Base-by-base conservation (phyloP, 805 yeast genomes). In the Candida sithepensis region DNA sequence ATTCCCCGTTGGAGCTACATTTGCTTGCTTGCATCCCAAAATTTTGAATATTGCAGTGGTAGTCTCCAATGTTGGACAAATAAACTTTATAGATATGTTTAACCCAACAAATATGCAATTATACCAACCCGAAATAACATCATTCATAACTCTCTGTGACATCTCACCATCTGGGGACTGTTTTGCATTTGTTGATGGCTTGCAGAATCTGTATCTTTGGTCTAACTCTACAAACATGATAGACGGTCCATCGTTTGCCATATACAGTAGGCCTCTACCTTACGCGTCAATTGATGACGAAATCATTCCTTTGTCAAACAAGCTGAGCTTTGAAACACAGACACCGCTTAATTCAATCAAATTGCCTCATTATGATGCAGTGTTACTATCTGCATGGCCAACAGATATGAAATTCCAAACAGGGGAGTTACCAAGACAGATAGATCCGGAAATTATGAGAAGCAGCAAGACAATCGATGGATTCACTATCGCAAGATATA, bases 1-100 rank as follows among this genome's bases (percentile, higher is more conserved):
- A 3, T 89, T 90, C 59, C 90, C 94, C 0, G 84, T 90, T 0
- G 97, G 97, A 12, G 97, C 98, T 0, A 75, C 86, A 9, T 86
- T 78, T 61, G 94, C 85, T 1, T 75, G 86, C 42, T 73, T 92
- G 51, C 97, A 92, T 67, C 97, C 98, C 6, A 85, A 86, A 50
- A 62, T 90, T 43, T 86, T 96, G 5, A 85, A 87, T 34, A 81
- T 85, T 32, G 79, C 89, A 40, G 64, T 89, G 4, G 81, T 88
- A 7, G 85, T 88, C 0, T 85, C 97, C 0, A 74, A 74, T 19
- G 66, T 78, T 20, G 98, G 98, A 16, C 92, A 89, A 50, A 70
- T 94, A 48, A 96, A 90, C 59, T 84, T 90, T 54, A 77, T 89
- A 22, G 97, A 94, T 64, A 77, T 87, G 57, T 81, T 79, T 50